These are phyloP conservation scores for Chlorella sp. DNA, from an alignment of 139 green algal species.

Conservation along the genomic window DNA sequence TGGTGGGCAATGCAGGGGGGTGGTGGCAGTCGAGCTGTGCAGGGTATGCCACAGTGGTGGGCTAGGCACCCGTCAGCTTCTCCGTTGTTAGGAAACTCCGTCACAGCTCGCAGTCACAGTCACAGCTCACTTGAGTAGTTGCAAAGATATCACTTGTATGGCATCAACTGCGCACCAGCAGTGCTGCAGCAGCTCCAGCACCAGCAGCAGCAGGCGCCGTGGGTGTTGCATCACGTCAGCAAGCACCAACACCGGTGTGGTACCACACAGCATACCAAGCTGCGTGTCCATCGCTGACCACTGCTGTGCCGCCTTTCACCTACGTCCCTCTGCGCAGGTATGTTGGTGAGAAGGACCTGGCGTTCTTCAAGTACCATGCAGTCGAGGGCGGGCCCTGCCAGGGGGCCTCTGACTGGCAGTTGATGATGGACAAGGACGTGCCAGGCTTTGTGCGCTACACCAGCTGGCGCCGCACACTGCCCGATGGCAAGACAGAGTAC, in stretches of 20 bases:
- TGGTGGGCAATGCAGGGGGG: too few species aligned
- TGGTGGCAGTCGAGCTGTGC: too few species aligned
- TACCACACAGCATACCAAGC: slow-evolving; percentile 1
- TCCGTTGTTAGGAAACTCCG: too few species aligned
- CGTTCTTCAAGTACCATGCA: slow-evolving; percentile 55
- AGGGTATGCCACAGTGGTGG: too few species aligned
- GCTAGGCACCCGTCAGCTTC: too few species aligned
- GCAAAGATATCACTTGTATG: too few species aligned
- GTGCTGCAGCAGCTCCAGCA: slow-evolving; percentile 6
- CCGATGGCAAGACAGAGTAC: slow-evolving; percentile 84
- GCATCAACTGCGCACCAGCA: too few species aligned
- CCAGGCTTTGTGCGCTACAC: slow-evolving; percentile 53
- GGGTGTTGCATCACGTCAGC: too few species aligned
- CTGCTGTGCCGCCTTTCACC: neutral
- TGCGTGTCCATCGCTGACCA: neutral
- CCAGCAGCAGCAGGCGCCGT: too few species aligned
- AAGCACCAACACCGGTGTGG: too few species aligned
- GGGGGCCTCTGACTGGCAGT: slow-evolving; percentile 37
- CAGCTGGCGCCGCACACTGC: slow-evolving; percentile 50
- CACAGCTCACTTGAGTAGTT: too few species aligned
- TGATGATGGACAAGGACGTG: slow-evolving; percentile 65
- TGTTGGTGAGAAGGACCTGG: slow-evolving; percentile 53
- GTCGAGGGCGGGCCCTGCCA: slow-evolving; percentile 22
- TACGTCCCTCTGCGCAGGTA: slow-evolving; percentile 41
- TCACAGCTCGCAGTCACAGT: too few species aligned